Conservation (phyloP, 2,329 filamentous ascomycete species). For the Ampelomyces quisqualis region DNA sequence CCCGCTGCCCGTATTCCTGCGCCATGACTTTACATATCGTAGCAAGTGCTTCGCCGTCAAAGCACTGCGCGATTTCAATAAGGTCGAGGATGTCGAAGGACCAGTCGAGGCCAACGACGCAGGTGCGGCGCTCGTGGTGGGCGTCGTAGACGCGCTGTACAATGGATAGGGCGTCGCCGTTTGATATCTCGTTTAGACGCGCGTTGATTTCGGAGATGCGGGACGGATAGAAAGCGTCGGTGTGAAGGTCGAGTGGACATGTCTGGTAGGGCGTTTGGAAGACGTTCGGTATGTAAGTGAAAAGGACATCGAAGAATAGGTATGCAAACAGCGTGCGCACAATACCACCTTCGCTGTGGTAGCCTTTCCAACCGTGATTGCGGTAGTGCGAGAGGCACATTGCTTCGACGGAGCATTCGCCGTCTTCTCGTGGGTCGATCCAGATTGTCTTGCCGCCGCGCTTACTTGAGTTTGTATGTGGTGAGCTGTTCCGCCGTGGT, state of each 20-base stretch:
- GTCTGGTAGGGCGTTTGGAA: slow-evolving; percentile 96
- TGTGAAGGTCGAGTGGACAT: slow-evolving; percentile 87
- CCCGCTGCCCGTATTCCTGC: slow-evolving; percentile 86
- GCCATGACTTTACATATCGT: slow-evolving; percentile 90
- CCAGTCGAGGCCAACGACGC: slow-evolving; percentile 92
- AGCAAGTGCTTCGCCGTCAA: slow-evolving; percentile 76
- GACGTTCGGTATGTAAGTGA: slow-evolving; percentile 91
- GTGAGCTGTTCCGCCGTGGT: slow-evolving; percentile 30
- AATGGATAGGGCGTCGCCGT: slow-evolving; percentile 70
- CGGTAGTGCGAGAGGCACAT: slow-evolving; percentile 93
- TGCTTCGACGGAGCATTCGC: slow-evolving; percentile 83
- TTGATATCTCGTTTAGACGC: slow-evolving; percentile 81
- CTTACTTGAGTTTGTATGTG: slow-evolving; percentile 38
- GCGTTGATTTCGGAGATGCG: slow-evolving; percentile 88
- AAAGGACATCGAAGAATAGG: slow-evolving; percentile 90
- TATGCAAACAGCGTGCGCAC: slow-evolving; percentile 81
- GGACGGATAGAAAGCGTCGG: slow-evolving; percentile 84
- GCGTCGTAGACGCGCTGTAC: slow-evolving; percentile 67
- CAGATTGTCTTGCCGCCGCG: slow-evolving; percentile 75
- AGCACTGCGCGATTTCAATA: slow-evolving; percentile 74
- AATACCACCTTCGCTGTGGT: slow-evolving; percentile 89
- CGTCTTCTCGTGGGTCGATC: slow-evolving; percentile 73
- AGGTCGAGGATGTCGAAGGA: slow-evolving; percentile 78
- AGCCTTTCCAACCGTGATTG: slow-evolving; percentile 85
- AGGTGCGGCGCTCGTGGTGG: slow-evolving; percentile 71